Base-by-base conservation (phyloP, 495 filamentous ascomycete species). In the Xylaria curta region DNA sequence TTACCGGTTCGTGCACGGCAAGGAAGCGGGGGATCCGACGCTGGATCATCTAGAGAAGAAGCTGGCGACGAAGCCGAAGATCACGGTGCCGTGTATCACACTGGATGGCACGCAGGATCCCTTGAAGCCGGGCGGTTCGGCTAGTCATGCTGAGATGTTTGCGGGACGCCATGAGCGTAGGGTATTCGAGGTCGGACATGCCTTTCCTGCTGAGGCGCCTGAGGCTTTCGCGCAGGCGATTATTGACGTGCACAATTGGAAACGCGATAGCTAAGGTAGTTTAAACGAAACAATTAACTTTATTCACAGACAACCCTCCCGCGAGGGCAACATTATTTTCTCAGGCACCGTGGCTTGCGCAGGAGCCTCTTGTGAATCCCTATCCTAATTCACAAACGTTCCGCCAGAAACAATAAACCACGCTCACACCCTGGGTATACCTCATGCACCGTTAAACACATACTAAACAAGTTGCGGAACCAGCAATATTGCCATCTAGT, bases 21-120 rank as follows among this genome's bases (percentile, higher is more conserved):
- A 66, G 28, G 72, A 68, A 2, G 47, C 60, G 1, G 68, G 72
- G 4, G 72, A 66, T 58, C 68, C 68, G 17, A 28, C 38, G 7
- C 65, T 59, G 38, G 61, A 63, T 4, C 9, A 38, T 3, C 26
- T 68, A 26, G 61, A 70, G 51, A 31, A 24, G 58, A 44, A 33
- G 21, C n/a, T 74, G 63, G 59, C 44, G 38, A 8, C 33, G 40
- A 62, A 47, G 68, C 68, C 68, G 33, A 46, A 49, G 49, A 74
- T 71, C 36, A 36, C n/a, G 8, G 72, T 66, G 5, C 72, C 72
- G 21, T 64, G 67, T 3, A 64, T 74, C 12, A 74, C 68, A 17
- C 72, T 74, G 40, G 68, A 71, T 31, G 60, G 61, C 21, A 71
- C 36, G 0, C 68, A 53, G 28, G 68, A 71, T 42, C 68, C 68